Evolutionary conservation across 2,329 filamentous ascomycete genomes (phyloP), one percentile per base, ranked within the genome.

Genomic region (Alternaria longipes): DNA sequence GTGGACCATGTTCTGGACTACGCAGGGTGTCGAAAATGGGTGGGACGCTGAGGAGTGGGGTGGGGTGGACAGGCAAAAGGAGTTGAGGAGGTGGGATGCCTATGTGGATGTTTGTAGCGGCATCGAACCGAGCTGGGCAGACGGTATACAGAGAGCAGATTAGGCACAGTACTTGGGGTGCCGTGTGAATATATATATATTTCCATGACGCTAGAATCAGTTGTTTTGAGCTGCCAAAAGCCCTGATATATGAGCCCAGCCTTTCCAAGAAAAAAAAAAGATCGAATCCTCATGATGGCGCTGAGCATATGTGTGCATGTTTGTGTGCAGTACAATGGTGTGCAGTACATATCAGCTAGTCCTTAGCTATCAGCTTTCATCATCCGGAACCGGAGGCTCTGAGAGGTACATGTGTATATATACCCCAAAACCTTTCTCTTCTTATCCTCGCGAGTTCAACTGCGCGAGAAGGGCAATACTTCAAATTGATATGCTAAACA

Each of bases 1-100:
- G 69, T 99, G 95, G 95, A 93, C 93, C 4, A 97, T 98, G 93
- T 99, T 99, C 74, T 99, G 95, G 94, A 99, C 95, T 2, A 95
- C 91, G 1, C 84, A 87, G 0, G 88, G 89, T 18, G 72, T 80
- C 7, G 78, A 75, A 30, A 81, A 79, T 63, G 69, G 85, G 0
- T 88, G 89, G 47, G 83, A 90, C 53, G 81, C 87, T 49, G 80
- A 86, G 47, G 84, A 83, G 65, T 58, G 65, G 69, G 56, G 71
- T 63, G 65, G 60, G 83, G 0, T 86, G 87, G 42, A 56, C 24
- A 59, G 81, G 49, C 57, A 81, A 44, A 81, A 86, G 46, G 63
- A 64, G 20, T 64, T 72, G 63, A 72, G 62, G 54, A 78, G 78
- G 60, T 85, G 83, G 80, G 73, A 78, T 63, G 83, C 84, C 36